Evolutionary conservation across 2,329 filamentous ascomycete genomes (phyloP), one percentile per base, ranked within the genome.

Genomic region (Pseudogymnoascus sp.): DNA sequence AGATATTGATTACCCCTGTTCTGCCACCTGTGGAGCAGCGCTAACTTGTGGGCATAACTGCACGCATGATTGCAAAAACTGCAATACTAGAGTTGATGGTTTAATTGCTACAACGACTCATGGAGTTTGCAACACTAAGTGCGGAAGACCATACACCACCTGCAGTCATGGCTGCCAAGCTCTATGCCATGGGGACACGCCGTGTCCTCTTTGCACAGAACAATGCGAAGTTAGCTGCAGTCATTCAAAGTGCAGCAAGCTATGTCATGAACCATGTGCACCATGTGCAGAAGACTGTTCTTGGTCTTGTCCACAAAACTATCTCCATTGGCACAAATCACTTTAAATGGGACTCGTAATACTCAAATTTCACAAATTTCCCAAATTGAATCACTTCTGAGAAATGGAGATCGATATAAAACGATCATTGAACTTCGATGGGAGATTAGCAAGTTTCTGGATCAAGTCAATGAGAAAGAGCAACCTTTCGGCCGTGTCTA

Each of bases 21-120:
- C 53, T 0, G 71, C 70, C 1, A 58, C 64, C 1, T 90, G 87
- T 65, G 73, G 70, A 0, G 64, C 65, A 0, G 41, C 68, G 0
- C 74, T 84, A 0, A 28, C 70, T 0, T 90, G 87, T 66, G 84
- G 87, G 0, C 86, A 89, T 67, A 61, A 61, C 0, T 89, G 86
- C 69, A 73, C 66, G 4, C 73, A 72, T 2, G 38, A 35, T 6
- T 89, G 86, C 67, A 70, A 62, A 6, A 60, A 64, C 0, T 90
- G 86, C 70, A 76, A 74, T 3, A 66, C 58, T 1, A 73, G 71
- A 22, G 64, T 71, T 6, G 69, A 70, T 0, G 73, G 70, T 2
- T 53, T 67, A 0, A 62, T 76, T n/a, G 38, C 20, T 0, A 47
- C 64, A 1, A 64, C 69, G 4, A 68, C 76, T 15, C 84, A 88